Conservation (phyloP, 768 basidiomycete species). For the Russula foetens region DNA sequence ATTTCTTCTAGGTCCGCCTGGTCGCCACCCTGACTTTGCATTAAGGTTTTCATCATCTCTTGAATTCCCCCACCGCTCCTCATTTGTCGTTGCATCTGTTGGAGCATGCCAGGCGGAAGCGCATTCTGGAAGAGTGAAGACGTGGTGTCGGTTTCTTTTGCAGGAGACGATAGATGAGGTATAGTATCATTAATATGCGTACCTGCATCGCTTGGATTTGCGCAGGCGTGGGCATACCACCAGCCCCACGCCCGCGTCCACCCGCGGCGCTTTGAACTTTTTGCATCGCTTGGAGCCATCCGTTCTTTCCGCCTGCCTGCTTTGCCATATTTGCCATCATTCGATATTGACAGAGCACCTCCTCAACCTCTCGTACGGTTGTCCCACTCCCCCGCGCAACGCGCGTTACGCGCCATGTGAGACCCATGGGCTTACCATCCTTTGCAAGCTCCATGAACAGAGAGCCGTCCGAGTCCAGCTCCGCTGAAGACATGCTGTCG, state of each 20-base stretch:
- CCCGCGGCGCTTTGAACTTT: constrained; percentile 87
- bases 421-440: constrained; percentile 74
- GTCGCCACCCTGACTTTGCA: constrained; percentile 89
- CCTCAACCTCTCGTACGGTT: constrained; percentile 95
- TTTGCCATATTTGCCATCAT: constrained; percentile 99
- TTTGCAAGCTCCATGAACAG: constrained; percentile 81
- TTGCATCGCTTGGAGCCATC: constrained; percentile 86
- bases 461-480: constrained; percentile 92
- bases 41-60: constrained; percentile 98
- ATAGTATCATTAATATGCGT: constrained; percentile 24
- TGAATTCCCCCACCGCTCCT: constrained; percentile 84
- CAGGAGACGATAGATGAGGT: background rate
- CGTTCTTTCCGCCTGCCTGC: constrained; percentile 95
- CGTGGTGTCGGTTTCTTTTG: background rate
- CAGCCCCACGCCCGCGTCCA: constrained; percentile 78
- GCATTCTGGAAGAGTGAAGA: constrained; percentile 47
- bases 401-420: constrained; percentile 85
- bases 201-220: constrained; percentile 96
- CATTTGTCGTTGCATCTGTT: constrained; percentile 83
- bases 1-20: constrained; percentile 91
- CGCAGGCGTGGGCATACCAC: constrained; percentile 85
- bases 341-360: constrained; percentile 89
- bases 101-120: constrained; percentile 92
- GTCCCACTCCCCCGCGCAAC: constrained; percentile 94
- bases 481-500: constrained; percentile 90